Conservation (phyloP, 208 protist species). For the Leishmania turanica region DNA sequence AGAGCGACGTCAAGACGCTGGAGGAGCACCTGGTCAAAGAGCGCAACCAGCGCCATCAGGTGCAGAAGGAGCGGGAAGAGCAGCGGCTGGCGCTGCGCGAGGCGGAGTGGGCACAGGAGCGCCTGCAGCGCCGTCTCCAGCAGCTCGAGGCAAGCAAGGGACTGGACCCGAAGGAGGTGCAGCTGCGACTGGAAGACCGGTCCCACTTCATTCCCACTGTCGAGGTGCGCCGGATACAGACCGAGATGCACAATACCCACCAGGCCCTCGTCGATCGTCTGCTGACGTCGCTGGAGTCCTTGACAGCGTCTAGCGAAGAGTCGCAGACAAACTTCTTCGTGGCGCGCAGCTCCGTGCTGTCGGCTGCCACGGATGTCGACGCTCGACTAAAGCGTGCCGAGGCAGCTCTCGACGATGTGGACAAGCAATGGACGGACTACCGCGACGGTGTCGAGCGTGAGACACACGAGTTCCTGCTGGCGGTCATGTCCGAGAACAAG, state of each 20-base stretch:
- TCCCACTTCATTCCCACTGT: conserved; percentile 60
- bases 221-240: conserved; percentile 51
- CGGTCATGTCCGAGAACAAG: conserved; percentile 74
- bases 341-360: conserved; percentile 65
- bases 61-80: conserved; percentile 53
- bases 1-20: conserved; percentile 45
- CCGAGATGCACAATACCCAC: conserved; percentile 46
- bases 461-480: conserved; percentile 48
- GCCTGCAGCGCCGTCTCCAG: conserved; percentile 45
- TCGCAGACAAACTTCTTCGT: conserved; percentile 68
- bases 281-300: conserved; percentile 36
- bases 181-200: conserved; percentile 65
- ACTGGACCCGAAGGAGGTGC: conserved; percentile 62
- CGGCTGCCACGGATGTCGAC: conserved; percentile 68
- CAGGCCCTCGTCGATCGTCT: conserved; percentile 41
- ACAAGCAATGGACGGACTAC: conserved; percentile 42
- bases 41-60: conserved; percentile 24
- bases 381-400: conserved; percentile 55
- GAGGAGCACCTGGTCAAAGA: conserved; percentile 75
- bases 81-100: conserved; percentile 39
- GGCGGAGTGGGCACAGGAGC: conserved; percentile 37
- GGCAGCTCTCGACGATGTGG: conserved; percentile 39
- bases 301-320: conserved; percentile 50
- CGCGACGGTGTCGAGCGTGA: conserved; percentile 46
- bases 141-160: conserved; percentile 46